Evolutionary conservation across 805 yeast genomes (phyloP).

Genomic region (Saccharomyces eubayanus): DNA sequence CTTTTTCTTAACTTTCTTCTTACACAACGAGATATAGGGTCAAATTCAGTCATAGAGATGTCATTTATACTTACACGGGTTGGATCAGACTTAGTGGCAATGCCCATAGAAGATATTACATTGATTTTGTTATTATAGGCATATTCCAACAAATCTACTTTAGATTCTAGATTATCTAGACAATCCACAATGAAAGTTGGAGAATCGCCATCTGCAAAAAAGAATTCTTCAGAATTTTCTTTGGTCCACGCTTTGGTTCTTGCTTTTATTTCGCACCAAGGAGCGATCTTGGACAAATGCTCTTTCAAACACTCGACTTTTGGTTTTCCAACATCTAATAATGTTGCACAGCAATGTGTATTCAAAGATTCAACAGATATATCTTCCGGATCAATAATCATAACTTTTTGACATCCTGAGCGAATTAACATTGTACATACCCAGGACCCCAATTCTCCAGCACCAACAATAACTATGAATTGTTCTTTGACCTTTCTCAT

Average conservation of each 20-base stretch:
- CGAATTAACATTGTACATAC: constrained; percentile 76
- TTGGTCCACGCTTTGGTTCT: constrained; percentile 62
- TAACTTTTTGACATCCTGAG: constrained; percentile 68
- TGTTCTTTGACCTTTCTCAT: constrained; percentile 57
- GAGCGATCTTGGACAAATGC: constrained; percentile 61
- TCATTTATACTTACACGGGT: constrained; percentile 78
- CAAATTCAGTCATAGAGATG: constrained; percentile 77
- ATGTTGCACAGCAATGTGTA: constrained; percentile 80
- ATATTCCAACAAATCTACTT: constrained; percentile 70
- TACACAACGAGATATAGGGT: constrained; percentile 74
- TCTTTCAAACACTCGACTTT: constrained; percentile 67
- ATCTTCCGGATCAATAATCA: constrained; percentile 85
- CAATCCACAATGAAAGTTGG: constrained; percentile 82
- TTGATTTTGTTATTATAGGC: constrained; percentile 49
- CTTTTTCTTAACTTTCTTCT: constrained; percentile 66
- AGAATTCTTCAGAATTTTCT: constrained; percentile 47
- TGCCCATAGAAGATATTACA: constrained; percentile 90
- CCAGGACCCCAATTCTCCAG: constrained; percentile 96
- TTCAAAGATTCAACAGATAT: constrained; percentile 79
- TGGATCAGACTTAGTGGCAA: constrained; percentile 88
- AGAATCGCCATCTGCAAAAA: constrained; percentile 31
- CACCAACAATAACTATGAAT: constrained; percentile 74
- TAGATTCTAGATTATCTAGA: constrained; percentile 87
- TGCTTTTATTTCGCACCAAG: constrained; percentile 76
- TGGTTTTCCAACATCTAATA: constrained; percentile 77